Evolutionary conservation across 192 early-diverging fungal genomes (phyloP).

Genomic region (Coemansia sp.): DNA sequence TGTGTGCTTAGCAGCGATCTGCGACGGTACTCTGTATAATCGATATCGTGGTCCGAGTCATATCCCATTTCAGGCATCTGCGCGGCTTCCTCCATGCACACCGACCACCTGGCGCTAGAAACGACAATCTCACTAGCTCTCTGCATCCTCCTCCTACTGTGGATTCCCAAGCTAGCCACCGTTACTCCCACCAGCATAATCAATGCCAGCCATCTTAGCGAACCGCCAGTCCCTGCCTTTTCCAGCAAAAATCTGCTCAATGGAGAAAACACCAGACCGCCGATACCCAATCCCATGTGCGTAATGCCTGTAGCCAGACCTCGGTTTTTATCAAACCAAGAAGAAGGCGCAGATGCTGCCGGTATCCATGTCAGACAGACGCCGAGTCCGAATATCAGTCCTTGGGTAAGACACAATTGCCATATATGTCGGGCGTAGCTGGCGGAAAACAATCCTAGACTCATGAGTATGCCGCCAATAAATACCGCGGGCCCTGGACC

Average conservation of each 20-base stretch:
- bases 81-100: conserved; percentile 29
- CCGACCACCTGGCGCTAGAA: conserved; percentile 38
- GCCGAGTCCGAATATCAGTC: conserved; percentile 65
- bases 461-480: conserved; percentile 46
- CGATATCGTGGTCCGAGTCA: conserved; percentile 19
- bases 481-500: conserved; percentile 51
- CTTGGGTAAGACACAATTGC: conserved; percentile 69
- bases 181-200: conserved; percentile 36
- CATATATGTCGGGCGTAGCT: conserved; percentile 62
- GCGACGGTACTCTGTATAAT: conserved; percentile 22
- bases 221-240: conserved; percentile 42
- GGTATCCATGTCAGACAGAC: conserved; percentile 62
- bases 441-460: conserved; percentile 59
- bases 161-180: conserved; percentile 40
- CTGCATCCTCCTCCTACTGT: conserved; percentile 29
- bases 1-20: background rate
- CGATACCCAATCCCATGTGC: conserved; percentile 66
- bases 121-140: conserved; percentile 25
- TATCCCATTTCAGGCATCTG: conserved; percentile 24
- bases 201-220: conserved; percentile 49
- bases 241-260: conserved; percentile 49
- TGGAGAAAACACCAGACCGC: conserved; percentile 63
- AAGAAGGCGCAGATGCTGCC: conserved; percentile 60
- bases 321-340: conserved; percentile 65
- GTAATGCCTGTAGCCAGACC: conserved; percentile 67